Percentiles rank a stretch among this genome's conserved stretches.
Conservation (phyloP, 1,284 basidiomycete genomes). For the Pseudomicrostroma phylloplanum region DNA sequence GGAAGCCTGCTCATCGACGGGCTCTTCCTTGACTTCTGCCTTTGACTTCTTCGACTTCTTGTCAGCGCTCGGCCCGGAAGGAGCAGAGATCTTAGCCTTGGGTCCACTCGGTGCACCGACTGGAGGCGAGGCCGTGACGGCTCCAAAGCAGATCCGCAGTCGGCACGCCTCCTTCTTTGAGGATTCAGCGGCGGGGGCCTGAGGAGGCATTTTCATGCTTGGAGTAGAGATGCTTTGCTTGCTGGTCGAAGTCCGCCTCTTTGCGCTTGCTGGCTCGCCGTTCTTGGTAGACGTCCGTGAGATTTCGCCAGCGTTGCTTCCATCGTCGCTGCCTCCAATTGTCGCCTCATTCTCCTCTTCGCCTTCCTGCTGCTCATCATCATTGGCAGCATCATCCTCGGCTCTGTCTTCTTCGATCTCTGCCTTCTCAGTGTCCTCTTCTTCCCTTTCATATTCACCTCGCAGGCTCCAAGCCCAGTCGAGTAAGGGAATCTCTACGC, state of each 20-base stretch:
- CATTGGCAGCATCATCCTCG: constrained; percentile 14
- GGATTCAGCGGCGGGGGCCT: too few species aligned
- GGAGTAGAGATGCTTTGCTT: too few species aligned
- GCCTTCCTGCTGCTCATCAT: constrained; percentile 4
- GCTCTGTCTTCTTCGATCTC: constrained; percentile 15
- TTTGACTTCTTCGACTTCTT: constrained; percentile 1
- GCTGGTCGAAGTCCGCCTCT: too few species aligned
- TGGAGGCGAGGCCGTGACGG: constrained; percentile 4
- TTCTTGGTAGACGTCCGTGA: not conserved
- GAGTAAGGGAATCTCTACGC: constrained; percentile 30
- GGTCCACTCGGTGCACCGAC: not conserved
- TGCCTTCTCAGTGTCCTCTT: constrained; percentile 1
- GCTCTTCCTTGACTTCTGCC: not conserved
- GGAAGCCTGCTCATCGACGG: not conserved
- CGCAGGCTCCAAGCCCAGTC: constrained; percentile 29
- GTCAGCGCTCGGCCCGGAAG: not conserved
- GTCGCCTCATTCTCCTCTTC: not conserved
- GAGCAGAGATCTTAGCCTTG: not conserved
- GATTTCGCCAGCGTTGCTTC: too few species aligned
- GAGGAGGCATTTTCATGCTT: too few species aligned
- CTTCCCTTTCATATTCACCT: constrained; percentile 14
- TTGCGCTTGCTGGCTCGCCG: not conserved
- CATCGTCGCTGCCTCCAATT: not conserved
- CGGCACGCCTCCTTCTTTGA: not conserved
- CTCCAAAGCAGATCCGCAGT: constrained; percentile 11